These are phyloP conservation scores for Hyaloperonospora arabidopsidis DNA, from an alignment of 352 stramenopile genomes.

Conservation along the genomic window DNA sequence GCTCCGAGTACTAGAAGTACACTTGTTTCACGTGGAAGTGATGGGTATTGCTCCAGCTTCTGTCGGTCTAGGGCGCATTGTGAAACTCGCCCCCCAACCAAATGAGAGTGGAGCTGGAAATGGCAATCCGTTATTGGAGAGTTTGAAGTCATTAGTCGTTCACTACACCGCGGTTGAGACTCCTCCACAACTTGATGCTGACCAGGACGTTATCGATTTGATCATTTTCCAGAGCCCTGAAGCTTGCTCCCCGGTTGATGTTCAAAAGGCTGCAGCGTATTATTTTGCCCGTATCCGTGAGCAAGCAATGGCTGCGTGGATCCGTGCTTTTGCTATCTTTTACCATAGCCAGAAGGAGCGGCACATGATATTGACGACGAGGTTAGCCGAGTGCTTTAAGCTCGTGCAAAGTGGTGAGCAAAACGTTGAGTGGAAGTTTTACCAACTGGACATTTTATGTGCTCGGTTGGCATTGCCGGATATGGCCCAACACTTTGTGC, in stretches of 20 bases:
- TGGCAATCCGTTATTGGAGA: constrained; percentile 60
- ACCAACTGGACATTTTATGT: constrained; percentile 76
- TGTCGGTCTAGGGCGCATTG: constrained; percentile 72
- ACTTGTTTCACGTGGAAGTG: constrained; percentile 84
- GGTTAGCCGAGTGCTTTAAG: constrained; percentile 50
- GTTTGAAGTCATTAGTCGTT: constrained; percentile 58
- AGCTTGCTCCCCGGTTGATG: constrained; percentile 29
- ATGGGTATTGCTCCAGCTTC: constrained; percentile 68
- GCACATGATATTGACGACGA: constrained; percentile 44
- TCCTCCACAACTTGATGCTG: constrained; percentile 6
- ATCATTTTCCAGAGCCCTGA: constrained; percentile 36
- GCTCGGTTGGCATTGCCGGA: constrained; percentile 65
- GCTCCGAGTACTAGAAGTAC: constrained; percentile 63
- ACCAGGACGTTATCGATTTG: constrained; percentile 30
- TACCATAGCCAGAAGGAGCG: constrained; percentile 57
- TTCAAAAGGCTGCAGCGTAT: constrained; percentile 37
- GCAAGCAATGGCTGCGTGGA: constrained; percentile 63
- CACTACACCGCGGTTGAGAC: constrained; percentile 36
- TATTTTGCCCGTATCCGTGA: constrained; percentile 55
- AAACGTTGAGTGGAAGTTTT: constrained; percentile 46
- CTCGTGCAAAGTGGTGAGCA: constrained; percentile 23
- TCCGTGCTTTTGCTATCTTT: constrained; percentile 66
- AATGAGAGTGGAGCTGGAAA: constrained; percentile 17
- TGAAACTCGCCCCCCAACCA: constrained; percentile 12
- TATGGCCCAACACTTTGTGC: constrained; percentile 70